phyloP scores from a whole-genome alignment of 441 rosid species.

The Gossypium trilobum region DNA sequence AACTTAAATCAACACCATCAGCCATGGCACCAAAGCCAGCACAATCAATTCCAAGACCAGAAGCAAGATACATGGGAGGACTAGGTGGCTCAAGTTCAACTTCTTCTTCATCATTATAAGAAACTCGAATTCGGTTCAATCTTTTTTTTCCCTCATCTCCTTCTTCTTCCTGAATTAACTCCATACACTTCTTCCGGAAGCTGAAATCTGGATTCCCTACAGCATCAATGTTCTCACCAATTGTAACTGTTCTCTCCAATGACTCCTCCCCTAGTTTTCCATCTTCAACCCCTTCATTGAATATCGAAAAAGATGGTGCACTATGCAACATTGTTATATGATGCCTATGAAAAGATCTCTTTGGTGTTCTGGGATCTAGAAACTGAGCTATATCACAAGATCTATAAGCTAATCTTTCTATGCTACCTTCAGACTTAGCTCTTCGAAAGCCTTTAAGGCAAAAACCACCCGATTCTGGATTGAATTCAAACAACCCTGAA shows the following conservation, averaged over 20 bases:
- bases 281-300: slow-evolving; percentile 24
- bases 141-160: slow-evolving; percentile 28
- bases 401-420: slow-evolving; percentile 15
- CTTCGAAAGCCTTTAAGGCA: slow-evolving; percentile 15
- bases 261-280: slow-evolving; percentile 17
- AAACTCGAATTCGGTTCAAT: slow-evolving; percentile 5
- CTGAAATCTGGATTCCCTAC: slow-evolving; percentile 35
- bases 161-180: slow-evolving; percentile 40
- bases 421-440: slow-evolving; percentile 26
- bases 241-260: slow-evolving; percentile 37
- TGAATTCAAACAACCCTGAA: slow-evolving; percentile 6
- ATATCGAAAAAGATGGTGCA: slow-evolving; percentile 51
- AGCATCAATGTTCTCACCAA: slow-evolving; percentile 34
- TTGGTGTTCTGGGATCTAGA: slow-evolving; percentile 11
- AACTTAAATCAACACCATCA: slow-evolving; percentile 26
- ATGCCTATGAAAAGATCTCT: neutral
- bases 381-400: slow-evolving; percentile 15
- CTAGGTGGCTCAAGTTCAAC: slow-evolving; percentile 34
- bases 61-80: slow-evolving; percentile 61
- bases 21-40: slow-evolving; percentile 25
- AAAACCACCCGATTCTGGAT: slow-evolving; percentile 10
- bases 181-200: slow-evolving; percentile 36
- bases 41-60: slow-evolving; percentile 52
- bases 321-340: slow-evolving; percentile 37
- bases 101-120: slow-evolving; percentile 23